Conservation (phyloP, 768 basidiomycete genomes). For the Cubamyces sp. region DNA sequence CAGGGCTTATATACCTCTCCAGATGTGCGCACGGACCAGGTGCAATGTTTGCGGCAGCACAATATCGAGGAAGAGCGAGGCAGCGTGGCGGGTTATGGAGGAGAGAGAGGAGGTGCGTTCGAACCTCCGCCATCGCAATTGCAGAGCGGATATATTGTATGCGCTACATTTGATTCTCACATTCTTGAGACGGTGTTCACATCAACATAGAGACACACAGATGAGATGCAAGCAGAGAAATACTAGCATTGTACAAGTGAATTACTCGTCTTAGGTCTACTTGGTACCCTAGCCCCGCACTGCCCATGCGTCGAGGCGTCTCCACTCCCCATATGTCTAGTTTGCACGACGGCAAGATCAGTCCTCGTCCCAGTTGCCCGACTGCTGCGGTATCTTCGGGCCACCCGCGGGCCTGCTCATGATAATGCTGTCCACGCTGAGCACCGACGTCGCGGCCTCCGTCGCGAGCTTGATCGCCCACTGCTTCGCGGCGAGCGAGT, state of each 20-base stretch:
- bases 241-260: constrained; percentile 23
- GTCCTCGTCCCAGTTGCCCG: constrained; percentile 88
- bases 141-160: background rate
- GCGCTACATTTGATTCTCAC: background rate
- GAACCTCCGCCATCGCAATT: background rate
- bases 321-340: background rate
- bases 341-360: constrained; percentile 23
- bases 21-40: background rate
- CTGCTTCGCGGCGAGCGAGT: constrained; percentile 86
- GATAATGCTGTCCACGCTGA: constrained; percentile 97
- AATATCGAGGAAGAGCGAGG: background rate
- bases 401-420: constrained; percentile 94
- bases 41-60: background rate
- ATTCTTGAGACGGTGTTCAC: background rate
- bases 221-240: constrained; percentile 6
- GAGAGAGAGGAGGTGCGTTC: background rate
- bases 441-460: constrained; percentile 87
- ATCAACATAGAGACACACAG: background rate
- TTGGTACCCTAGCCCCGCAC: constrained; percentile 13
- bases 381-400: constrained; percentile 85
- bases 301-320: background rate
- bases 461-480: constrained; percentile 93
- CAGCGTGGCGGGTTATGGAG: too few relatives aligned
- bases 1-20: background rate
- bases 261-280: constrained; percentile 27